Conservation (phyloP, 2,329 filamentous ascomycete genomes). For the Daldinia sp. region DNA sequence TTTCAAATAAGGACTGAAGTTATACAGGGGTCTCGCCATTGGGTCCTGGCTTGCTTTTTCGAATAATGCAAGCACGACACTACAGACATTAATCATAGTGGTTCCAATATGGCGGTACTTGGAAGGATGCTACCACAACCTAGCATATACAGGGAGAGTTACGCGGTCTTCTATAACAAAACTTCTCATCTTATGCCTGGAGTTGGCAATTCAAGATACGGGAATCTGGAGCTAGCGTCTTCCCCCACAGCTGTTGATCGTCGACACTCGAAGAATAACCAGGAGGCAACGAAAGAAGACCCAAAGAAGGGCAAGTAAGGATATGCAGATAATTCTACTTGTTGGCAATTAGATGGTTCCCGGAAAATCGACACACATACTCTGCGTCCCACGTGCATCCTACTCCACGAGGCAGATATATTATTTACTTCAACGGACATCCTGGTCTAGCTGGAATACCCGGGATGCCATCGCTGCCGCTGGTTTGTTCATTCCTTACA, state of each 20-base stretch:
- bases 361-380: background rate
- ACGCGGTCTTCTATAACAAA: background rate
- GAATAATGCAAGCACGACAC: conserved; percentile 9
- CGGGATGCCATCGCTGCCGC: background rate
- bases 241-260: background rate
- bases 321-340: background rate
- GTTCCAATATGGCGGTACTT: conserved; percentile 19
- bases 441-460: background rate
- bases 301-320: background rate
- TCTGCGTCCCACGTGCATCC: conserved; percentile 1
- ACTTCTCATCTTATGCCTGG: conserved; percentile 16
- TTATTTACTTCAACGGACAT: conserved; percentile 1
- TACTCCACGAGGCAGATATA: background rate
- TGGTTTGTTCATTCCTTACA: background rate
- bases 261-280: too few species aligned
- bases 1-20: conserved; percentile 3
- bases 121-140: conserved; percentile 10
- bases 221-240: background rate
- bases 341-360: conserved; percentile 1
- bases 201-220: background rate
- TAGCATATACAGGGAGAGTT: background rate
- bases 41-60: conserved; percentile 24
- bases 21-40: conserved; percentile 13
- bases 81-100: conserved; percentile 5
- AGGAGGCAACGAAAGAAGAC: conserved; percentile 9